phyloP scores from a whole-genome alignment of 164 flowering plant species.

The Aristolochia contorta region DNA sequence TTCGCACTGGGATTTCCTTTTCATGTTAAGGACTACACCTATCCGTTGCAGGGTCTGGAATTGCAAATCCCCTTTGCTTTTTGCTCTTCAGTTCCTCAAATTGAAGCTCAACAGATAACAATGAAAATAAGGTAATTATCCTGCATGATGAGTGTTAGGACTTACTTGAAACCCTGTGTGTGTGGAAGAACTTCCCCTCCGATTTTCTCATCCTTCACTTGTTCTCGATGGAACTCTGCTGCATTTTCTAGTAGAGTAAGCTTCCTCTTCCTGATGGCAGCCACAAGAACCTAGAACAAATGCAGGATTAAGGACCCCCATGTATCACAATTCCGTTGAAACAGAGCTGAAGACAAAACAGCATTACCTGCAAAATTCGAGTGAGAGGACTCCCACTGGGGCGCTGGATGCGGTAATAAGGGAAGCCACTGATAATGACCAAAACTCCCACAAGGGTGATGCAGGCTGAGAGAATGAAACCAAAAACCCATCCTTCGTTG shows the following conservation, averaged over 20 bases:
- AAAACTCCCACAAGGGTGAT: constrained; percentile 33
- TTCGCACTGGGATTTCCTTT: not conserved
- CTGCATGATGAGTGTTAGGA: not conserved
- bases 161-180: constrained; percentile 11
- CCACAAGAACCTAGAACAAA: constrained; percentile 37
- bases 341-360: too few species aligned
- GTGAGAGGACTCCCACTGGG: constrained; percentile 62
- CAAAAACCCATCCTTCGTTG: constrained; percentile 59
- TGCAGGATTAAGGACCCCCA: not conserved
- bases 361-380: constrained; percentile 39
- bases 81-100: not conserved
- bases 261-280: constrained; percentile 21
- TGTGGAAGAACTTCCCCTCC: constrained; percentile 9
- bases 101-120: too few species aligned
- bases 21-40: too few species aligned
- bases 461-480: constrained; percentile 36
- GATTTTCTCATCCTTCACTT: constrained; percentile 1
- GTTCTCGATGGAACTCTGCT: constrained; percentile 23
- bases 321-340: not conserved
- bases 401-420: constrained; percentile 35
- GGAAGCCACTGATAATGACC: constrained; percentile 35
- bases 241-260: constrained; percentile 18
- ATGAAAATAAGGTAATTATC: too few species aligned
- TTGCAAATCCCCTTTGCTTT: not conserved
- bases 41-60: too few species aligned